Percentiles rank a stretch among this genome's conserved stretches.
phyloP scores from a whole-genome alignment of 2,329 filamentous ascomycete species.

The Penicillium decumbens region DNA sequence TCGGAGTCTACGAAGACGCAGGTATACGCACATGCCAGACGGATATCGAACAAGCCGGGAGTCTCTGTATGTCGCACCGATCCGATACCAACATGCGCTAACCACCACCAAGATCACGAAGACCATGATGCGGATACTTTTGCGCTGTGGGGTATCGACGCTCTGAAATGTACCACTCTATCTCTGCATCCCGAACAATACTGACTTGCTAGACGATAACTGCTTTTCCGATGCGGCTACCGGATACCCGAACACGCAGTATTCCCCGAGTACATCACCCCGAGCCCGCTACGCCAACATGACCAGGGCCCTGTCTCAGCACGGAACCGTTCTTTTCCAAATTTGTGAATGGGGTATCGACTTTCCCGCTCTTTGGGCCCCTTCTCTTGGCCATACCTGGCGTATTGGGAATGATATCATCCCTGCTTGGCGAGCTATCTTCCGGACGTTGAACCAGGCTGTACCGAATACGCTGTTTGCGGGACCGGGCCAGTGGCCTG shows the following conservation, averaged over 20 bases:
- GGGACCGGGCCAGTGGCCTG: slow-evolving; percentile 47
- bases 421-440: slow-evolving; percentile 50
- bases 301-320: slow-evolving; percentile 40
- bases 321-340: slow-evolving; percentile 47
- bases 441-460: slow-evolving; percentile 51
- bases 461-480: slow-evolving; percentile 47
- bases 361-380: slow-evolving; percentile 48
- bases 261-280: slow-evolving; percentile 38
- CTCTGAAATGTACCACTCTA: slow-evolving; percentile 48
- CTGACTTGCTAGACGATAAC: slow-evolving; percentile 42
- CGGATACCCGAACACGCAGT: slow-evolving; percentile 42
- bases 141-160: slow-evolving; percentile 37
- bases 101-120: slow-evolving; percentile 37
- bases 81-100: neutral
- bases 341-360: slow-evolving; percentile 54
- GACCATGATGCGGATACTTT: slow-evolving; percentile 41
- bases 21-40: slow-evolving; percentile 41
- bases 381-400: slow-evolving; percentile 47
- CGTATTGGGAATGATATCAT: slow-evolving; percentile 54
- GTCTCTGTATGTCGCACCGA: slow-evolving; percentile 27
- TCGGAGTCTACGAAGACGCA: slow-evolving; percentile 46
- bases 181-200: neutral
- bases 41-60: slow-evolving; percentile 32
- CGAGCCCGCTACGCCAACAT: slow-evolving; percentile 46
- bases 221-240: slow-evolving; percentile 44